Evolutionary conservation across 306 rosid species (phyloP).

Genomic region (Luffa aegyptiaca): DNA sequence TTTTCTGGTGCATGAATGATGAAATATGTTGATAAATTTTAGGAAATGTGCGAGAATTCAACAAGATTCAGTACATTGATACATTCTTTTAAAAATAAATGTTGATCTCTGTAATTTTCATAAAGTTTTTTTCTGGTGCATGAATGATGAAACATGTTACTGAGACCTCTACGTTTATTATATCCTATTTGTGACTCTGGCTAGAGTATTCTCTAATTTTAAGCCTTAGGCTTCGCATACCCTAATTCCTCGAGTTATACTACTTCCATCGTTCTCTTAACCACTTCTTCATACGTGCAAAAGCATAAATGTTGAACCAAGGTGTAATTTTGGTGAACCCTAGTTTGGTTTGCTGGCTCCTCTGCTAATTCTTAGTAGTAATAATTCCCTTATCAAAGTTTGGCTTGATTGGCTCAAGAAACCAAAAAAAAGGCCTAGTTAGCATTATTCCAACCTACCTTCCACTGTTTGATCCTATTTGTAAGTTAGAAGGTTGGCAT

Average conservation of each 20-base stretch:
- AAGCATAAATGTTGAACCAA: not conserved
- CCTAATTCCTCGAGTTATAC: not conserved
- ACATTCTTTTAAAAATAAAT: not conserved
- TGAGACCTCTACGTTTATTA: not conserved
- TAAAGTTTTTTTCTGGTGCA: not conserved
- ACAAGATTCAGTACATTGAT: not conserved
- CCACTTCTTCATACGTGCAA: not conserved
- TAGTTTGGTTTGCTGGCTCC: not conserved
- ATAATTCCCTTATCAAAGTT: not conserved
- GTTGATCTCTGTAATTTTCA: not conserved
- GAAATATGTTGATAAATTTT: not conserved
- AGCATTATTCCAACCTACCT: not conserved
- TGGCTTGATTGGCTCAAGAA: not conserved
- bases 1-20: not conserved
- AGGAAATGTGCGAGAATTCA: not conserved
- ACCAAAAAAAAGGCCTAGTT: not conserved
- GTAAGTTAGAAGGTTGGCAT: not conserved
- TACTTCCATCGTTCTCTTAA: not conserved
- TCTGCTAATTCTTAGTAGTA: not conserved
- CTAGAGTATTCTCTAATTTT: not conserved
- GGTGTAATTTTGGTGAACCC: not conserved
- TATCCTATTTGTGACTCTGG: not conserved
- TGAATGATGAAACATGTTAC: not conserved
- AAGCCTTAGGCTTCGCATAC: not conserved
- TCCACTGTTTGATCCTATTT: not conserved